phyloP scores from a whole-genome alignment of 2,329 filamentous ascomycete species.

The Xylaria sp. region DNA sequence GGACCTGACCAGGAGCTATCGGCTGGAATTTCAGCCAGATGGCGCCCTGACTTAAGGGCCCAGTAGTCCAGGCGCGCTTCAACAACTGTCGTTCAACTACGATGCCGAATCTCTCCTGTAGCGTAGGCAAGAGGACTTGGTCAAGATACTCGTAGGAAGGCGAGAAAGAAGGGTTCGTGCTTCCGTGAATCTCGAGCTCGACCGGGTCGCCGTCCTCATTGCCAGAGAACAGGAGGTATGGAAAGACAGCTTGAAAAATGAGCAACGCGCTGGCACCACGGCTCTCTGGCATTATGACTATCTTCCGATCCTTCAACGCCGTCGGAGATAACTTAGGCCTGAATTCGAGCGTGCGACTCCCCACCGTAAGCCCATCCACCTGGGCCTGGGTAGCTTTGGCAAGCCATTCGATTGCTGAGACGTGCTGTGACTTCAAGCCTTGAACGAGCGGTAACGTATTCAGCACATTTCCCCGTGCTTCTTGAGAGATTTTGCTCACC shows the following conservation, averaged over 20 bases:
- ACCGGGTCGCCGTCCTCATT: conserved; percentile 57
- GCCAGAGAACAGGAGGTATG: conserved; percentile 67
- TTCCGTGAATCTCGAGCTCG: conserved; percentile 64
- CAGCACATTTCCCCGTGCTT: conserved; percentile 8
- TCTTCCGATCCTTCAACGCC: conserved; percentile 54
- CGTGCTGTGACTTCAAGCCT: conserved; percentile 72
- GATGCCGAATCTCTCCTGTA: conserved; percentile 63
- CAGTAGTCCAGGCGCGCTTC: conserved; percentile 63
- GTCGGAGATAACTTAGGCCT: conserved; percentile 55
- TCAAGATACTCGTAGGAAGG: conserved; percentile 71
- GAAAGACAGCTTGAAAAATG: conserved; percentile 70
- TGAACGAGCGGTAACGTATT: background rate
- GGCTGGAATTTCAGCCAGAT: conserved; percentile 60
- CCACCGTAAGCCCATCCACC: conserved; percentile 62
- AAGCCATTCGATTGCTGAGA: conserved; percentile 65
- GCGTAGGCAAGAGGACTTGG: conserved; percentile 67
- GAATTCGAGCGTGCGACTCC: conserved; percentile 63
- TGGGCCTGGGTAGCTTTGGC: conserved; percentile 63
- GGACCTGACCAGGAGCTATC: conserved; percentile 50
- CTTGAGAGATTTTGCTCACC: conserved; percentile 47
- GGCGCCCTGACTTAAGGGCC: conserved; percentile 55
- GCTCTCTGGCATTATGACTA: conserved; percentile 62
- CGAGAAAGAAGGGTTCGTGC: conserved; percentile 69
- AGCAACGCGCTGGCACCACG: conserved; percentile 65
- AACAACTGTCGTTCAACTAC: conserved; percentile 58